Percentiles rank a stretch among this genome's conserved stretches.
Conservation (phyloP, 2,329 filamentous ascomycete species). For the Arthrobotrys sphaeroides region DNA sequence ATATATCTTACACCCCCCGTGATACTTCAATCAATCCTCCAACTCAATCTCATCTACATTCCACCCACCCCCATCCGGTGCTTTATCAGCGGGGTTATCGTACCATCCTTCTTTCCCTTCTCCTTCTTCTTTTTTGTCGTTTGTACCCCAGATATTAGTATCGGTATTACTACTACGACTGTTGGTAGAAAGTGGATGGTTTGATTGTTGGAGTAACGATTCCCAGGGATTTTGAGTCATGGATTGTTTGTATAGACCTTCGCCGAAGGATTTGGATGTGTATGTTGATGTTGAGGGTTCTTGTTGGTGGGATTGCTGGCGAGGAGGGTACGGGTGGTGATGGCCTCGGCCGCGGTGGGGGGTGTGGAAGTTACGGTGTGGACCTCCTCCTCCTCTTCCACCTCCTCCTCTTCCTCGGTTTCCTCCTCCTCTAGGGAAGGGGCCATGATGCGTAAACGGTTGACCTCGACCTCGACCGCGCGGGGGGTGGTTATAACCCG, state of each 20-base stretch:
- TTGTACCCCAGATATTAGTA: no score
- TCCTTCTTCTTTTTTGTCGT: not conserved
- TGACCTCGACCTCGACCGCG: no score
- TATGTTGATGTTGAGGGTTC: conserved; percentile 16
- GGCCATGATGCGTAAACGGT: no score
- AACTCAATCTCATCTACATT: conserved; percentile 48
- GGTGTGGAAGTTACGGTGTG: no score
- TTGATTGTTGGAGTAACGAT: not conserved
- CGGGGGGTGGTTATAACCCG: not conserved
- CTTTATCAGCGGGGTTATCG: conserved; percentile 45
- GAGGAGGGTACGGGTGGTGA: conserved; percentile 30
- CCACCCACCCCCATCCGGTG: conserved; percentile 34
- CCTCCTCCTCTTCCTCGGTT: conserved; percentile 4
- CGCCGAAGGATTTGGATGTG: conserved; percentile 26
- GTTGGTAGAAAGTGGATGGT: no score
- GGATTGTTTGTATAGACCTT: conserved; percentile 44
- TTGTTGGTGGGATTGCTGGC: not conserved
- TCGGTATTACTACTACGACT: no score
- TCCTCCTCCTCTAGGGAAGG: not conserved
- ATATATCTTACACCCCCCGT: no score
- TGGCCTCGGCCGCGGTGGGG: conserved; percentile 25
- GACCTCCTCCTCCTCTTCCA: conserved; percentile 21
- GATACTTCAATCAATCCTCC: conserved; percentile 26
- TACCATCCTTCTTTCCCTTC: conserved; percentile 13
- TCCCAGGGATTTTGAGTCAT: conserved; percentile 47